These are phyloP conservation scores for Rubia yunnanensis DNA, from an alignment of 257 asterid genomes.

Conservation along the genomic window DNA sequence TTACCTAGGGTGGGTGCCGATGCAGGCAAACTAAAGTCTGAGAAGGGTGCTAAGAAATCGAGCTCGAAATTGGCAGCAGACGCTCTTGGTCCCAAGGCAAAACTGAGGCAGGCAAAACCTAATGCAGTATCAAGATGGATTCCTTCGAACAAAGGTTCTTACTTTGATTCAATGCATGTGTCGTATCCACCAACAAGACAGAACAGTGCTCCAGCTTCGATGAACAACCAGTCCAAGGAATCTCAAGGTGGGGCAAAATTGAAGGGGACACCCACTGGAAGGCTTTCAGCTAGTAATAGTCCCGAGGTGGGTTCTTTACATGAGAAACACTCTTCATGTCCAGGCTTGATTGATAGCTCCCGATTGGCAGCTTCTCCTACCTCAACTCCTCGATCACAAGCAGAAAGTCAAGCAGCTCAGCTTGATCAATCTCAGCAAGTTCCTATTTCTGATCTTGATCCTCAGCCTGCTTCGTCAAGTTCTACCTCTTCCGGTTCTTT, in stretches of 20 bases:
- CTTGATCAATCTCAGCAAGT: slow-evolving; percentile 18
- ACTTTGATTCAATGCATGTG: slow-evolving; percentile 91
- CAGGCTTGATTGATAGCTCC: slow-evolving; percentile 34
- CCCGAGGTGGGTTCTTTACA: slow-evolving; percentile 28
- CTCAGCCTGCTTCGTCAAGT: slow-evolving; percentile 16
- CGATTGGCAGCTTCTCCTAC: slow-evolving; percentile 25
- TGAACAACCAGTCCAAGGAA: slow-evolving; percentile 50
- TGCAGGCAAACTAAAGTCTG: slow-evolving; percentile 46
- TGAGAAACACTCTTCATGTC: slow-evolving; percentile 34
- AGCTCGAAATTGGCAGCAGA: slow-evolving; percentile 46
- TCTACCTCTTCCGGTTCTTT: slow-evolving; percentile 13
- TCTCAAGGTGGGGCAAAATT: slow-evolving; percentile 46
- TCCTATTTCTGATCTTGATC: slow-evolving; percentile 2
- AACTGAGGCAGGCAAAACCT: slow-evolving; percentile 70
- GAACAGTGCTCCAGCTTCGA: slow-evolving; percentile 83
- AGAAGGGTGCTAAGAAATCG: slow-evolving; percentile 51
- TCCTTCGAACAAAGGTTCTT: slow-evolving; percentile 89
- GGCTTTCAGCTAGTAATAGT: slow-evolving; percentile 26
- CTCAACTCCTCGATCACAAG: slow-evolving; percentile 22
- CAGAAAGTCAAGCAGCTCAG: slow-evolving; percentile 29
- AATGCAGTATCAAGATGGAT: slow-evolving; percentile 89
- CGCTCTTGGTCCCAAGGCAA: slow-evolving; percentile 38
- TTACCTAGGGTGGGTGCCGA: slow-evolving; percentile 40
- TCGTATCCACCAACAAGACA: slow-evolving; percentile 83
- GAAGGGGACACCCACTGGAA: slow-evolving; percentile 44